phyloP scores from a whole-genome alignment of 305 asterid species.

The Vinca major region DNA sequence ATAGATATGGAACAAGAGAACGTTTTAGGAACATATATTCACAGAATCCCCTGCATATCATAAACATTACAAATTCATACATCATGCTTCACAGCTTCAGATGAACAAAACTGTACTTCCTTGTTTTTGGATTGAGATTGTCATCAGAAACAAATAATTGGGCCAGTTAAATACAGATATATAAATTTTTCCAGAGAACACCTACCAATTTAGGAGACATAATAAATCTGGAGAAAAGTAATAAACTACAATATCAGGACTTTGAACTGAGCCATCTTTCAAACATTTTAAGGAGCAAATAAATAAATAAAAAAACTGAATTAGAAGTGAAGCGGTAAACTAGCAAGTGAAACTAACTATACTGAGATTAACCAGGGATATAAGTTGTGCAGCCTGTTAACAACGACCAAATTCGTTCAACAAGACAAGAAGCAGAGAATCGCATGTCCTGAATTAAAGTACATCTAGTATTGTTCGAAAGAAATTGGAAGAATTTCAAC shows the following conservation, averaged over 20 bases:
- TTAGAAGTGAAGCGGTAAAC: not conserved
- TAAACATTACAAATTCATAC: not conserved
- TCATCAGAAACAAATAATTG: not conserved
- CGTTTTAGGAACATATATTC: not conserved
- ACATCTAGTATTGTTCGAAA: not conserved
- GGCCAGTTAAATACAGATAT: not conserved
- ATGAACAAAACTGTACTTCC: not conserved
- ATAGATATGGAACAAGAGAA: not conserved
- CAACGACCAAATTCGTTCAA: not conserved
- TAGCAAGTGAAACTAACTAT: not conserved
- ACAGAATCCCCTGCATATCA: not conserved
- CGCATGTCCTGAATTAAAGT: not conserved
- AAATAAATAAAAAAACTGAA: too few species aligned
- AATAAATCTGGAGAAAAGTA: not conserved
- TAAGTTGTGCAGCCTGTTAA: not conserved
- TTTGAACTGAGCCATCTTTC: not conserved
- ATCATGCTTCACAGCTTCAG: not conserved
- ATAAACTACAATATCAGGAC: not conserved
- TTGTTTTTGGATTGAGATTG: not conserved
- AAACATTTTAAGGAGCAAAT: too few species aligned
- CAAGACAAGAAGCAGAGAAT: not conserved
- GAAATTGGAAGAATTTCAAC: not conserved
- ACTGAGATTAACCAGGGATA: not conserved
- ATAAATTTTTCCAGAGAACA: not conserved
- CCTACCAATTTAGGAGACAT: not conserved